Evolutionary conservation across 306 rosid species (phyloP).

Genomic region (Fragaria iinumae): DNA sequence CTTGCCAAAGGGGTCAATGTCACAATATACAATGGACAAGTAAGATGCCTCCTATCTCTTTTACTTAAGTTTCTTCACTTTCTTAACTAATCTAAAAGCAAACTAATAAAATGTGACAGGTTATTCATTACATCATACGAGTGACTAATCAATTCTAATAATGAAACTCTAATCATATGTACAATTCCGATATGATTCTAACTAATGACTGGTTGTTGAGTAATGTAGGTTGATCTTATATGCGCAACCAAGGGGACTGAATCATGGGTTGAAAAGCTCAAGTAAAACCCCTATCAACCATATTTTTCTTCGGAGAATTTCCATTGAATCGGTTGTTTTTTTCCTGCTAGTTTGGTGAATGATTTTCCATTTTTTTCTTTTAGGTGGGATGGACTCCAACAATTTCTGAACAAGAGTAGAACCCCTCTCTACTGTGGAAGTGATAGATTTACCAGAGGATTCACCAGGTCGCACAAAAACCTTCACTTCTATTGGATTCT

Average conservation of each 20-base stretch:
- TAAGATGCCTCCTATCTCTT: constrained; percentile 23
- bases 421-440: constrained; percentile 58
- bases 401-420: constrained; percentile 52
- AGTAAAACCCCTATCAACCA: constrained; percentile 35
- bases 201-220: constrained; percentile 6
- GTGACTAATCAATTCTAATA: neutral
- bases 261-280: constrained; percentile 82
- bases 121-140: too few relatives aligned
- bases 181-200: neutral
- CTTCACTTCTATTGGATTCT: constrained; percentile 92
- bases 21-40: constrained; percentile 88
- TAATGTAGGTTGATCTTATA: constrained; percentile 69
- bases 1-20: constrained; percentile 79
- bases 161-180: neutral
- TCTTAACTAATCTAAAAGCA: neutral
- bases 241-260: constrained; percentile 88
- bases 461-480: constrained; percentile 60
- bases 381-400: constrained; percentile 79
- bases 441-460: constrained; percentile 50
- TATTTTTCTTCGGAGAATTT: too few relatives aligned
- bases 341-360: neutral
- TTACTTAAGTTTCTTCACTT: too few relatives aligned
- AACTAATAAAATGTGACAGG: neutral
- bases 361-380: neutral
- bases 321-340: neutral